Percentiles rank a stretch among this genome's conserved stretches.
phyloP scores from a whole-genome alignment of 192 early-diverging fungal genomes.

The Geranomyces michiganensis region DNA sequence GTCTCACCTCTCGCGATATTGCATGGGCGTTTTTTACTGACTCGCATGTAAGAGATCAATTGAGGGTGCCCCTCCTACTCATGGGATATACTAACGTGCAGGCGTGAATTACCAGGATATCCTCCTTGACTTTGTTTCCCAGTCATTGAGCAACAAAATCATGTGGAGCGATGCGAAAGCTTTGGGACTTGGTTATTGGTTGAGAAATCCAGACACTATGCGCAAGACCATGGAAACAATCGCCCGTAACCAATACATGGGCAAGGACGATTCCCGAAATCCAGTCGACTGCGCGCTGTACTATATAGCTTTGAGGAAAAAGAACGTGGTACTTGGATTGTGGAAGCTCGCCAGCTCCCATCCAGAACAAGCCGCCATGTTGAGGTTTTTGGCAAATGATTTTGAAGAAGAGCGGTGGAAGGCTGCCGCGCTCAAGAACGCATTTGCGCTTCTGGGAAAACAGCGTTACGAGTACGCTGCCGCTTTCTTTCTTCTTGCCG shows the following conservation, averaged over 20 bases:
- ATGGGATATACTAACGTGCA: background rate
- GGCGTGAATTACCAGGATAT: constrained; percentile 48
- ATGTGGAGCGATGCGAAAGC: constrained; percentile 80
- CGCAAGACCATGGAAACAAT: constrained; percentile 78
- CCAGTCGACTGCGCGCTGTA: constrained; percentile 85
- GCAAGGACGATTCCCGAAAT: constrained; percentile 62
- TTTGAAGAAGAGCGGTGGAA: constrained; percentile 89
- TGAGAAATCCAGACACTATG: constrained; percentile 72
- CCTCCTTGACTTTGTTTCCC: constrained; percentile 60
- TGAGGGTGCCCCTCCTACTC: background rate
- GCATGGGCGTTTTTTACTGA: constrained; percentile 87
- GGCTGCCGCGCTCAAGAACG: constrained; percentile 96
- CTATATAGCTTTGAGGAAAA: constrained; percentile 88
- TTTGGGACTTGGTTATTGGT: constrained; percentile 86
- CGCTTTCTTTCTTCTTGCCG: constrained; percentile 92
- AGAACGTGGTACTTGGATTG: constrained; percentile 84
- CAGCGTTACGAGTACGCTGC: constrained; percentile 94
- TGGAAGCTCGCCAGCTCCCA: constrained; percentile 86
- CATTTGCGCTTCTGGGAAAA: constrained; percentile 93
- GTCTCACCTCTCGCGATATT: constrained; percentile 61
- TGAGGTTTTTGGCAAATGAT: constrained; percentile 90
- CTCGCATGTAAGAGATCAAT: constrained; percentile 68
- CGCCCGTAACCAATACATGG: constrained; percentile 85
- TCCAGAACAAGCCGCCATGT: constrained; percentile 85
- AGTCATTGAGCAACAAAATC: constrained; percentile 59